Percentiles rank a stretch among this genome's conserved stretches.
phyloP scores from a whole-genome alignment of 2,329 filamentous ascomycete species.

The Mycocentrospora acerina region DNA sequence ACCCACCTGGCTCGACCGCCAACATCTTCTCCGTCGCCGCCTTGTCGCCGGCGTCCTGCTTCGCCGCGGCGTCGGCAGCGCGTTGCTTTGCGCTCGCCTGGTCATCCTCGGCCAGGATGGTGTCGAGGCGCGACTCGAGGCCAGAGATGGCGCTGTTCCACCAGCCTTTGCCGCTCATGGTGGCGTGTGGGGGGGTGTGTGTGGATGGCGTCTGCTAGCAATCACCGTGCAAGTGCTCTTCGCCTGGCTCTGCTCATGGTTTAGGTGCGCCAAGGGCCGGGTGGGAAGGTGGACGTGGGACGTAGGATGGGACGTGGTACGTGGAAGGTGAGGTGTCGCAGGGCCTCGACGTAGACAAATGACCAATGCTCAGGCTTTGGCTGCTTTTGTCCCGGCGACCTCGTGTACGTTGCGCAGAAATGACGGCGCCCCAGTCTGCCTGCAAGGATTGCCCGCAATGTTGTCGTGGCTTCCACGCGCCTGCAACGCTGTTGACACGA shows the following conservation, averaged over 20 bases:
- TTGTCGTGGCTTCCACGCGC: slow-evolving; percentile 20
- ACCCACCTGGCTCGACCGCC: slow-evolving; percentile 37
- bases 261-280: slow-evolving; percentile 31
- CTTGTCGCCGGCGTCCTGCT: slow-evolving; percentile 33
- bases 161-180: slow-evolving; percentile 37
- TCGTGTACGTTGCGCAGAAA: too few relatives aligned
- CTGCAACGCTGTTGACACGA: slow-evolving; percentile 13
- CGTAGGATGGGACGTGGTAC: slow-evolving; percentile 31
- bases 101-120: slow-evolving; percentile 80
- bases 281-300: slow-evolving; percentile 16
- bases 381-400: too few relatives aligned
- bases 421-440: neutral
- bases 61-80: slow-evolving; percentile 40
- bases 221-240: slow-evolving; percentile 34
- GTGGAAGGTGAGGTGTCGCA: slow-evolving; percentile 21
- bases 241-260: slow-evolving; percentile 35
- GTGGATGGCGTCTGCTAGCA: slow-evolving; percentile 14
- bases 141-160: slow-evolving; percentile 81
- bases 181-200: slow-evolving; percentile 3
- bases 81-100: slow-evolving; percentile 51
- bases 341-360: slow-evolving; percentile 16
- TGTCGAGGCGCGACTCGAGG: slow-evolving; percentile 90
- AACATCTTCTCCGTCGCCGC: slow-evolving; percentile 29
- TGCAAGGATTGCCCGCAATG: slow-evolving; percentile 1
- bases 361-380: neutral